These are phyloP conservation scores for Salix dunnii DNA, from an alignment of 345 rosid genomes.

Conservation along the genomic window DNA sequence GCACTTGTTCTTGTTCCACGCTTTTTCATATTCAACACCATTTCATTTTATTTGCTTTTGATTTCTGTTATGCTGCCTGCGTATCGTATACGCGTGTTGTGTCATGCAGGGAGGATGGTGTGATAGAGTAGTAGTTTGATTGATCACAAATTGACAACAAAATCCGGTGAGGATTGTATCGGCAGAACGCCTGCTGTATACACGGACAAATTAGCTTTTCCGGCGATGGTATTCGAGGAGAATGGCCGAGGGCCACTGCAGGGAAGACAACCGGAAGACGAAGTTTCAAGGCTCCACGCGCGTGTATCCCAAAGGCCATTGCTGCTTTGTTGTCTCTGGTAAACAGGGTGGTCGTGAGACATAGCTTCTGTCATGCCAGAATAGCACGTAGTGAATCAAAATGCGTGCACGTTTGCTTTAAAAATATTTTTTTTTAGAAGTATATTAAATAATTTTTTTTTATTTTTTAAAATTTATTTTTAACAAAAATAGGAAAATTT, in stretches of 20 bases:
- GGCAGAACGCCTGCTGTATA: not conserved
- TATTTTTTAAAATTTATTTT: too few species aligned
- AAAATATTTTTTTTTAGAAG: too few species aligned
- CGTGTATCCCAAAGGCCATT: constrained; percentile 1
- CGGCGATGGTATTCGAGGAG: constrained; percentile 2
- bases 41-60: not conserved
- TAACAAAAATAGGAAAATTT: too few species aligned
- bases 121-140: constrained; percentile 11
- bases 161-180: constrained; percentile 5
- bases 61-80: not conserved
- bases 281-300: not conserved
- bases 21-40: not conserved
- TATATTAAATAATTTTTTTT: too few species aligned
- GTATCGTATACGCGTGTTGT: not conserved
- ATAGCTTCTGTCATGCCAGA: not conserved
- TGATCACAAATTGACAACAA: constrained; percentile 6
- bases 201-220: not conserved
- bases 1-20: not conserved
- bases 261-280: constrained; percentile 1
- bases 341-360: not conserved
- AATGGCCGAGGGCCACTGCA: constrained; percentile 1
- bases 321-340: not conserved
- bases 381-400: too few species aligned
- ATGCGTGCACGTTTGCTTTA: too few species aligned
- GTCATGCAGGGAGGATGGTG: constrained; percentile 1